These are phyloP conservation scores for Aspergillus affinis DNA, from an alignment of 495 filamentous ascomycete species.

Conservation along the genomic window DNA sequence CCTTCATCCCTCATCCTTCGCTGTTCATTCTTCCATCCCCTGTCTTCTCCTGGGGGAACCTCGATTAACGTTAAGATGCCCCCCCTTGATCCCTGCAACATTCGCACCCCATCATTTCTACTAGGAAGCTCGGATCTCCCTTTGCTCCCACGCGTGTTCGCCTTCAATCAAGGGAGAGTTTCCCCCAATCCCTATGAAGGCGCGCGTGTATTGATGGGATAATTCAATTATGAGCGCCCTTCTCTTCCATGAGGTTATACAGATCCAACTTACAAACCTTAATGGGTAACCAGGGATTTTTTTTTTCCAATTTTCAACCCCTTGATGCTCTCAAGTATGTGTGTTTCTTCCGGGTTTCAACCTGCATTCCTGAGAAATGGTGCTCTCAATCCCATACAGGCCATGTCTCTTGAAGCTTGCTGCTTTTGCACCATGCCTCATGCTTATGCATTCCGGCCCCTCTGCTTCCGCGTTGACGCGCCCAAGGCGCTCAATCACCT, in stretches of 20 bases:
- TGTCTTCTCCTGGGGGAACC: not conserved
- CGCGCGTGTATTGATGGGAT: not conserved
- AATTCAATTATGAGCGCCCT: not conserved
- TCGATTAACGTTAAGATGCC: not conserved
- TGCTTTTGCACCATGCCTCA: not conserved
- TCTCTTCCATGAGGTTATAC: not conserved
- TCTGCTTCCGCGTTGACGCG: constrained; percentile 36
- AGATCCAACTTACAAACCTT: not conserved
- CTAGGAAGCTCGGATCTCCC: not conserved
- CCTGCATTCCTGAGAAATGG: constrained; percentile 9
- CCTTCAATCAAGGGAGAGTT: not conserved
- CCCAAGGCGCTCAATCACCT: constrained; percentile 15
- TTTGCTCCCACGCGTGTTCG: not conserved
- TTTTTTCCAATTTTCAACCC: not conserved
- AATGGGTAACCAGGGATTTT: not conserved
- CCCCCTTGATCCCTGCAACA: constrained; percentile 8
- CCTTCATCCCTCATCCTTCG: not conserved
- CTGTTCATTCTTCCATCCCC: not conserved
- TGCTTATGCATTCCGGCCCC: constrained; percentile 21
- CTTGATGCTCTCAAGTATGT: constrained; percentile 1
- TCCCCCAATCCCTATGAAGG: not conserved
- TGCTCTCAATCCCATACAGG: not conserved
- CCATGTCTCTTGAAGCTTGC: not conserved
- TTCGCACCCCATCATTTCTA: not conserved
- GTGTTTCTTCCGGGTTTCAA: not conserved